Base-by-base conservation (phyloP, 495 filamentous ascomycete species). In the Talaromyces trachyspermus region DNA sequence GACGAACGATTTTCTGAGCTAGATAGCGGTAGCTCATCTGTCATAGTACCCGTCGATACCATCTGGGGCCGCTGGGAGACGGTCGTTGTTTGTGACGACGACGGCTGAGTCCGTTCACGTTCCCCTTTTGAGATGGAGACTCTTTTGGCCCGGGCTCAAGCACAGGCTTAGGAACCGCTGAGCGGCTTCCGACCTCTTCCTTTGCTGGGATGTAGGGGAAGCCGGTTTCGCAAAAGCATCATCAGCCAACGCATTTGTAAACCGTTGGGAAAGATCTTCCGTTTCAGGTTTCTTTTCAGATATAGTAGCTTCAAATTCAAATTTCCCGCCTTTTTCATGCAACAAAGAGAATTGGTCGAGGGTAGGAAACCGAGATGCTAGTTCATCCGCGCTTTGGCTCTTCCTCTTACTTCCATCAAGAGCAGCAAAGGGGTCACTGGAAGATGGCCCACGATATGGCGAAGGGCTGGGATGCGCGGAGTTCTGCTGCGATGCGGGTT, bases 21-120 rank as follows among this genome's bases (percentile, higher is more conserved):
- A 29, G 81, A 79, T 18, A 81, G 76, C n/a, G 78, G 73, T 6
- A 86, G 72, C 15, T 79, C 84, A 19, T 83, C 84, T 20, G 91
- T 95, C 86, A 94, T 95, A 2, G 88, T 95, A 25, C 90, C 92
- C 10, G 83, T 92, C 2, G 92, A 96, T n/a, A 95, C 81, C 84
- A 92, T 95, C 5, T 56, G 49, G 4, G 84, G 81, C 44, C 71
- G 75, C 52, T 72, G 74, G 26, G 83, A 77, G 18, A 71, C 70
- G 3, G n/a, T n/a, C n/a, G 81, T 72, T 52, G 83, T 76, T 25
- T 29, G 44, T 50, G 82, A 76, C 22, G 76, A 61, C 26, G 74
- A 72, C n/a, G 65, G 44, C 32, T 66, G 43, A 49, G 53, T 44
- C 20, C 49, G 53, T 36, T 56, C 25, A 32, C 54, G 25, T 20